These are phyloP conservation scores for Gymnopilus junonius DNA, from an alignment of 768 basidiomycete species.

Conservation along the genomic window DNA sequence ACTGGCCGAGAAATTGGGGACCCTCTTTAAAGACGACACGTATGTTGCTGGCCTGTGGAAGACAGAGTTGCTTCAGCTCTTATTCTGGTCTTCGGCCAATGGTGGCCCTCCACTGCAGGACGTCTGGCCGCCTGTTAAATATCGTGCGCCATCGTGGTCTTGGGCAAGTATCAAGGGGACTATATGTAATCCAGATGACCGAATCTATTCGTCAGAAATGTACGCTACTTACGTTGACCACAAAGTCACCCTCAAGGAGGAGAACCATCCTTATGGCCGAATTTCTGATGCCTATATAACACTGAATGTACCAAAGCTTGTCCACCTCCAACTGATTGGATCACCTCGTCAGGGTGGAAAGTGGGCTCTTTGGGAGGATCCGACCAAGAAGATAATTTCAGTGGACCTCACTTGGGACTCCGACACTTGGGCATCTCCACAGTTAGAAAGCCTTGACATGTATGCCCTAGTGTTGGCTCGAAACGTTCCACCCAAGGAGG, in stretches of 20 bases:
- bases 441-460: neutral
- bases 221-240: neutral
- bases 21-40: neutral
- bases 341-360: neutral
- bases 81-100: neutral
- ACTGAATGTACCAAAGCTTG: neutral
- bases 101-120: neutral
- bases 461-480: neutral
- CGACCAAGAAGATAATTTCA: neutral
- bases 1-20: neutral
- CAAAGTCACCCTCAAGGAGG: neutral
- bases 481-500: neutral
- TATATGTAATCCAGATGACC: neutral
- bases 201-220: neutral
- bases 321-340: neutral
- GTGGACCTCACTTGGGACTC: neutral
- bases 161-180: neutral
- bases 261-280: neutral
- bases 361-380: neutral
- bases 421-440: neutral
- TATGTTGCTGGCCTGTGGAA: neutral
- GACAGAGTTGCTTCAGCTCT: neutral
- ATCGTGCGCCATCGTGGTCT: neutral
- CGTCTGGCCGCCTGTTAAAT: neutral
- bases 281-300: neutral